Evolutionary conservation across 2,329 filamentous ascomycete species (phyloP).

Genomic region (Pyrenochaeta sp.): DNA sequence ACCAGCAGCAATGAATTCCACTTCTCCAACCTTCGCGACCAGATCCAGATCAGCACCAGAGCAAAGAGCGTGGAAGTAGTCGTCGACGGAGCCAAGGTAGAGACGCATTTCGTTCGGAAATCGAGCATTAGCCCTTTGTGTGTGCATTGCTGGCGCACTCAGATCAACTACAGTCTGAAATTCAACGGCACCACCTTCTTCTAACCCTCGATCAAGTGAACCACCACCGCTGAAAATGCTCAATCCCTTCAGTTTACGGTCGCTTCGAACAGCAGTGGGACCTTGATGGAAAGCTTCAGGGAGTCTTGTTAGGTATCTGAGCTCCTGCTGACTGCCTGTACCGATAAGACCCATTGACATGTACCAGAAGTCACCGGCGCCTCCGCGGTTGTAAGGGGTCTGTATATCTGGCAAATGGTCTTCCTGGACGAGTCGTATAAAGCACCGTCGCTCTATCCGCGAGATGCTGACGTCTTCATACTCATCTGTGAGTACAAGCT

Average conservation of each 20-base stretch:
- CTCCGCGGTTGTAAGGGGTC: constrained; percentile 71
- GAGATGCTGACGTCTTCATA: constrained; percentile 47
- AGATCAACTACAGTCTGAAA: constrained; percentile 75
- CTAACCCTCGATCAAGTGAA: constrained; percentile 77
- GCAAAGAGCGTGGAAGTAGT: constrained; percentile 66
- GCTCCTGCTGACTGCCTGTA: neutral
- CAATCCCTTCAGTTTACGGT: constrained; percentile 55
- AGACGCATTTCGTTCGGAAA: constrained; percentile 56
- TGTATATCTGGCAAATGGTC: constrained; percentile 35
- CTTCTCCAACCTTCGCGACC: constrained; percentile 67
- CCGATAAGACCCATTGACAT: constrained; percentile 54
- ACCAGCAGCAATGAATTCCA: constrained; percentile 75
- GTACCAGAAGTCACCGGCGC: constrained; percentile 72
- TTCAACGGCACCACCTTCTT: constrained; percentile 71
- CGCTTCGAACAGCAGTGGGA: constrained; percentile 58
- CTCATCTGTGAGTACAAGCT: constrained; percentile 64
- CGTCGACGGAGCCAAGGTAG: constrained; percentile 76
- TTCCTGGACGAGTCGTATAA: constrained; percentile 63
- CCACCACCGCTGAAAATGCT: constrained; percentile 82
- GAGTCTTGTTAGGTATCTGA: constrained; percentile 15
- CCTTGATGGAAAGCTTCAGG: constrained; percentile 56
- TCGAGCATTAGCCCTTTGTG: constrained; percentile 72
- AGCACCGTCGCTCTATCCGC: constrained; percentile 64
- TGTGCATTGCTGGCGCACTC: constrained; percentile 69
- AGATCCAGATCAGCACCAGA: constrained; percentile 49